phyloP scores from a whole-genome alignment of 1,284 basidiomycete genomes.

The Pyrrhoderma noxium region DNA sequence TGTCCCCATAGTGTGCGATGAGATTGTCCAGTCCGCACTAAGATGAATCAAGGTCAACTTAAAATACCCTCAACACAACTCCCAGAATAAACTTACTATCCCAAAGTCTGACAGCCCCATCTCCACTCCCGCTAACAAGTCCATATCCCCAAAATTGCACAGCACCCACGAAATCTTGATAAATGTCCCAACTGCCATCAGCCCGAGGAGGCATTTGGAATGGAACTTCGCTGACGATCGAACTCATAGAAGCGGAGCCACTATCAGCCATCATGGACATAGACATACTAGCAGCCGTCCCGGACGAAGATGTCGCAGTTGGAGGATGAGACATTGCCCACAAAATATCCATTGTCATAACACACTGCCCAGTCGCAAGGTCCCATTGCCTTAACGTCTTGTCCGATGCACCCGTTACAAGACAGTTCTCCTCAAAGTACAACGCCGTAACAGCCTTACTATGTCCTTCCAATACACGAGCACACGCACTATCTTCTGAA shows the following conservation, averaged over 20 bases:
- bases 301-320: constrained; percentile 37
- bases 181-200: constrained; percentile 92
- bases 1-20: constrained; percentile 93
- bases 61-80: constrained; percentile 13
- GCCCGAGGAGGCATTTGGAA: constrained; percentile 67
- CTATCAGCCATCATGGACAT: constrained; percentile 9
- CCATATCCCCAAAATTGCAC: constrained; percentile 99
- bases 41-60: not conserved
- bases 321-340: constrained; percentile 95
- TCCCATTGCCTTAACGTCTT: constrained; percentile 99
- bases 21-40: constrained; percentile 97
- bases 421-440: constrained; percentile 91
- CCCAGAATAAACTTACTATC: constrained; percentile 66
- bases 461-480: constrained; percentile 83
- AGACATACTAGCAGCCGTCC: constrained; percentile 30
- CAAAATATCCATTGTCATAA: constrained; percentile 99
- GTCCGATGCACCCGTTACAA: constrained; percentile 96
- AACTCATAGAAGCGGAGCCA: constrained; percentile 42
- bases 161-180: constrained; percentile 95
- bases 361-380: constrained; percentile 92
- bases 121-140: constrained; percentile 91
- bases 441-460: constrained; percentile 87
- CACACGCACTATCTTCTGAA: constrained; percentile 43
- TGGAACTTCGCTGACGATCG: constrained; percentile 63
- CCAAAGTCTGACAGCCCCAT: constrained; percentile 98